Conservation (phyloP, 139 green algal genomes). For the Chlamydomonas sp. region DNA sequence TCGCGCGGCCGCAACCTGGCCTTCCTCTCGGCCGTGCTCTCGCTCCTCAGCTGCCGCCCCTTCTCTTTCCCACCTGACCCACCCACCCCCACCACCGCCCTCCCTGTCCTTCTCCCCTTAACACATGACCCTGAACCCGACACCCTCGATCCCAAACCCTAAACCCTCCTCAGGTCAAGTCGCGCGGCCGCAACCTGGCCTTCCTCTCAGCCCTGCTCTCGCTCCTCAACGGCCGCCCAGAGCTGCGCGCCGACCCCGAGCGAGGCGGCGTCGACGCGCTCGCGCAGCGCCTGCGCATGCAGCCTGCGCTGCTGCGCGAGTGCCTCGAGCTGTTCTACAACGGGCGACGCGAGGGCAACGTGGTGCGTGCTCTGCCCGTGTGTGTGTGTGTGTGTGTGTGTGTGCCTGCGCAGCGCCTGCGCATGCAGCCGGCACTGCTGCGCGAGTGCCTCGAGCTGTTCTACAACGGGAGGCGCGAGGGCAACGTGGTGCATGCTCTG, state of each 20-base stretch:
- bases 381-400: too few relatives aligned
- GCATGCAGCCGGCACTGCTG: not conserved
- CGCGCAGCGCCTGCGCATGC: not conserved
- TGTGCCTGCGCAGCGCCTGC: not conserved
- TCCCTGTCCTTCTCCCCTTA: too few relatives aligned
- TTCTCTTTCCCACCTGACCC: too few relatives aligned
- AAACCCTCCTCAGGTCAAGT: too few relatives aligned
- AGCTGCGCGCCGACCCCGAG: too few relatives aligned
- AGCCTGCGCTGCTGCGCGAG: not conserved
- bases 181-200: not conserved
- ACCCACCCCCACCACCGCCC: too few relatives aligned
- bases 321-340: constrained; percentile 6
- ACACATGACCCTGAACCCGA: too few relatives aligned
- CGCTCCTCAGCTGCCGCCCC: too few relatives aligned
- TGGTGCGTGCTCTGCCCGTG: not conserved
- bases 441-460: constrained; percentile 7
- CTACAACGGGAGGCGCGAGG: not conserved
- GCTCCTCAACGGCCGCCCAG: not conserved
- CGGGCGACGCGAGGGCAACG: not conserved
- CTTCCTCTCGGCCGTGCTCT: too few relatives aligned
- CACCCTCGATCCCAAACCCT: too few relatives aligned
- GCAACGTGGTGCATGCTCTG: not conserved
- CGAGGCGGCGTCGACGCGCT: not conserved
- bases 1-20: too few relatives aligned
- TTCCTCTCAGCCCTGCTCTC: constrained; percentile 12